Conservation (phyloP, 805 yeast genomes). For the Kregervanrija fluxuum region DNA sequence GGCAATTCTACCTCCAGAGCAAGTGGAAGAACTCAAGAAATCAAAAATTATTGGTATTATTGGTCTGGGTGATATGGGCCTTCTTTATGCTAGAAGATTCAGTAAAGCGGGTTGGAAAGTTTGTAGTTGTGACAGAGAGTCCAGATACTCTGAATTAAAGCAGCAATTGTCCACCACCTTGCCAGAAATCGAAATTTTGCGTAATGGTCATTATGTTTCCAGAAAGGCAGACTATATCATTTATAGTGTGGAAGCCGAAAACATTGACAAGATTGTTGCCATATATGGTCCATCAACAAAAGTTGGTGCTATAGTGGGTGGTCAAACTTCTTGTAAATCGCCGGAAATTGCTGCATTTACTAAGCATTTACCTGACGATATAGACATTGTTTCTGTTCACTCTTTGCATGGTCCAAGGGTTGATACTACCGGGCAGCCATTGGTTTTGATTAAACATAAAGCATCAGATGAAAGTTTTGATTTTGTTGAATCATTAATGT, state of each 20-base stretch:
- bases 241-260: conserved; percentile 91
- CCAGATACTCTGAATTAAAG: conserved; percentile 39
- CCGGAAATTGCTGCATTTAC: conserved; percentile 90
- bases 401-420: conserved; percentile 94
- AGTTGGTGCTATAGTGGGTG: conserved; percentile 89
- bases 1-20: conserved; percentile 11
- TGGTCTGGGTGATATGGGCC: conserved; percentile 97
- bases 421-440: conserved; percentile 83
- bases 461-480: conserved; percentile 47
- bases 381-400: conserved; percentile 79
- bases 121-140: conserved; percentile 81
- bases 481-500: conserved; percentile 56
- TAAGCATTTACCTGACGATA: conserved; percentile 63
- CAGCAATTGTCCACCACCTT: conserved; percentile 14
- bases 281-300: conserved; percentile 84
- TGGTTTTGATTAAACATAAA: conserved; percentile 76
- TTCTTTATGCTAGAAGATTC: conserved; percentile 72
- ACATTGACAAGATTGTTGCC: conserved; percentile 63
- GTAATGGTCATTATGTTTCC: conserved; percentile 79
- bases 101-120: conserved; percentile 84
- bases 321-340: conserved; percentile 92
- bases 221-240: conserved; percentile 75
- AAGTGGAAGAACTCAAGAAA: conserved; percentile 13
- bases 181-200: conserved; percentile 45
- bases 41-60: conserved; percentile 75